Base-by-base conservation (phyloP, 2,329 filamentous ascomycete genomes). In the Mariannaea sp. region DNA sequence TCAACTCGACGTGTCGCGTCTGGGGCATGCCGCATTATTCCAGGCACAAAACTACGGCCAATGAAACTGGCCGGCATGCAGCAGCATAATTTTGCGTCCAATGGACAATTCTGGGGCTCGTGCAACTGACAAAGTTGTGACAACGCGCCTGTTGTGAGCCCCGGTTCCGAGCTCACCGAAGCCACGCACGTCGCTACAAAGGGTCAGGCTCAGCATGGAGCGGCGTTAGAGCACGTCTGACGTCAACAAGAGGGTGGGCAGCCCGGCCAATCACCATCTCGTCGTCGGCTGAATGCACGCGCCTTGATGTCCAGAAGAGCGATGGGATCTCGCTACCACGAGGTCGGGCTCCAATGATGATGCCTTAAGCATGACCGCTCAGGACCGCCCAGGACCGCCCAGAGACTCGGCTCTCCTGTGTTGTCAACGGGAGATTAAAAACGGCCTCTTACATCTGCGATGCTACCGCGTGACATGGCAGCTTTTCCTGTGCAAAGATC, bases 1-100 rank as follows among this genome's bases (percentile, higher is more conserved):
- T n/a, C 51, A 39, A 39, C 48, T 26, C 50, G 50, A 53, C 50
- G 44, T 45, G 50, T 53, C 50, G 50, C 38, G n/a, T 20, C 32
- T 17, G 8, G 32, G n/a, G n/a, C n/a, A n/a, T n/a, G n/a, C n/a
- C n/a, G 35, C 44, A 7, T 9, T 19, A 27, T 33, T 49, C 49
- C 26, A 39, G 30, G 42, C 43, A 27, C 24, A 40, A n/a, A 20
- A 26, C 50, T 43, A 12, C 32, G 26, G 33, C 33, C 33, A 42
- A 48, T 47, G n/a, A 27, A 32, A 29, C 22, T 24, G 13, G 24
- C 44, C 50, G 49, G 49, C 49, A 35, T 33, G 36, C 36, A 17
- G 39, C 16, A 20, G 33, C 33, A 38, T 17, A 35, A 27, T 32
- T 53, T 38, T 36, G 30, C 43, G 44, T 53, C 50, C 50, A 53